Base-by-base conservation (phyloP, 2,329 filamentous ascomycete genomes). In the Cordyceps cicadae region DNA sequence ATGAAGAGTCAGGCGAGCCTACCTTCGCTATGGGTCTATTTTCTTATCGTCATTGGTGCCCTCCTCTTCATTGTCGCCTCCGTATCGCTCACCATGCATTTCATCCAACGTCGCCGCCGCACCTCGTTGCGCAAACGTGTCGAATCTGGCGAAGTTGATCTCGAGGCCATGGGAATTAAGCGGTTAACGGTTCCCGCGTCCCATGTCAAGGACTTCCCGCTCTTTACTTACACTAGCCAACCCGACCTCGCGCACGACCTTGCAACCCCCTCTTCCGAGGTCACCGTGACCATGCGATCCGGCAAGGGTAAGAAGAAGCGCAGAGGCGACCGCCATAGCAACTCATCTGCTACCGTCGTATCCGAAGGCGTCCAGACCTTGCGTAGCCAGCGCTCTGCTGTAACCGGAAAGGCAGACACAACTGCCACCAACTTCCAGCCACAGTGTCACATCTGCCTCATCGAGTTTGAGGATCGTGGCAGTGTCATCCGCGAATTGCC, bases 401-500 rank as follows among this genome's bases (percentile, higher is more conserved):
- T 76, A 9, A 71, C 69, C 2, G 70, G 70, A 34, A 64, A 68
- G 21, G 70, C 69, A 39, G 72, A 72, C 52, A 75, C 72, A 14
- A 72, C 73, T 34, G 78, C 77, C 6, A 81, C 82, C 17, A 80
- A 89, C 66, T 85, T 86, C 21, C 94, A 97, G 70, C 86, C 90
- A 0, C 87, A 83, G 2, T 97, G 94, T 70, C 85, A 90, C n/a
- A 96, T 97, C 58, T 99, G 94, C 70, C 80, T 96, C 1, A 89
- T 91, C 59, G 85, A 90, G 62, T 97, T 90, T 68, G 81, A 88
- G 32, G 81, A 85, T 17, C 82, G 84, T 43, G 75, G 80, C 19
- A 88, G 89, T 0, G 82, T 86, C 21, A 92, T 97, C 60, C 88
- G 92, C 60, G 89, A 97, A 73, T 79, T 97, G 3, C 86, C 90